These are phyloP conservation scores for Alternaria postmessia DNA, from an alignment of 2,329 filamentous ascomycete genomes.

Conservation along the genomic window DNA sequence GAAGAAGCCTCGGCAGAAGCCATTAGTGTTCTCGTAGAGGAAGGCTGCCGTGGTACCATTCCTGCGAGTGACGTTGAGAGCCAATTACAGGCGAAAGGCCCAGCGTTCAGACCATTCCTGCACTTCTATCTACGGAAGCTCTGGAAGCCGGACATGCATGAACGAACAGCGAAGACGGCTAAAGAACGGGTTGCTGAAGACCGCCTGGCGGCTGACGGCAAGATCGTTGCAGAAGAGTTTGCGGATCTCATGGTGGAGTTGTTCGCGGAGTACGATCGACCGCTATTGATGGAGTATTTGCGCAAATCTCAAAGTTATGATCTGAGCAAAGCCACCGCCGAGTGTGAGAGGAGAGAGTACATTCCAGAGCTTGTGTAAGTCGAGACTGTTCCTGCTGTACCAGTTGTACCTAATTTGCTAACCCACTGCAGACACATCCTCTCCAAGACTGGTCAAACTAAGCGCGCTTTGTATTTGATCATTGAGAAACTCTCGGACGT, in stretches of 20 bases:
- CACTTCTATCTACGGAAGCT: conserved; percentile 91
- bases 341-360: conserved; percentile 83
- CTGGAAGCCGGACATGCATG: conserved; percentile 77
- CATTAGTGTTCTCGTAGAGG: conserved; percentile 84
- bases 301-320: conserved; percentile 84
- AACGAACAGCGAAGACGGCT: conserved; percentile 46
- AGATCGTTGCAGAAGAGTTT: conserved; percentile 80
- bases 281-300: conserved; percentile 85
- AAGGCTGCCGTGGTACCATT: conserved; percentile 88
- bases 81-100: conserved; percentile 69
- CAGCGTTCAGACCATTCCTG: conserved; percentile 72
- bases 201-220: conserved; percentile 64
- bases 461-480: conserved; percentile 89
- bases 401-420: conserved; percentile 14
- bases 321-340: conserved; percentile 78
- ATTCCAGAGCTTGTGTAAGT: conserved; percentile 84
- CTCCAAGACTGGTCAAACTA: conserved; percentile 93
- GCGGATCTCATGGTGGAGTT: conserved; percentile 86
- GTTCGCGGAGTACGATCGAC: conserved; percentile 83
- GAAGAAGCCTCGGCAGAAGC: conserved; percentile 83
- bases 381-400: neutral
- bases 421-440: conserved; percentile 71
- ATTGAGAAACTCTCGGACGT: conserved; percentile 93
- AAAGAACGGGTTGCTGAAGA: conserved; percentile 51
- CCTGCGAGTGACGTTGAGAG: conserved; percentile 77